Percentiles rank a stretch among this genome's conserved stretches.
phyloP scores from a whole-genome alignment of 1,139 yeast genomes.

The Yamadazyma dendronema region DNA sequence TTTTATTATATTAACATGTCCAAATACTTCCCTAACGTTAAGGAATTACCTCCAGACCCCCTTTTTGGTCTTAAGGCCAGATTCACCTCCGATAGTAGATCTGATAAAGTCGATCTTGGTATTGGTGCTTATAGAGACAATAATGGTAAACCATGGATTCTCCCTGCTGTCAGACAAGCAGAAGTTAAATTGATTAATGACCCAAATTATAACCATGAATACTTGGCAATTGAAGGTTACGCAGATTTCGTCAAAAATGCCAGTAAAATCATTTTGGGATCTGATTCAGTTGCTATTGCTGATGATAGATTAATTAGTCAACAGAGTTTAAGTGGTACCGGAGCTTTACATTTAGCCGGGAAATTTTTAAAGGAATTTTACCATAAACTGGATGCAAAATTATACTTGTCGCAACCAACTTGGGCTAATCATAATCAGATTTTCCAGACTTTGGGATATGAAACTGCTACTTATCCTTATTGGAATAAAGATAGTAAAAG shows the following conservation, averaged over 20 bases:
- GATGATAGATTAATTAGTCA: constrained; percentile 65
- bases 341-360: constrained; percentile 89
- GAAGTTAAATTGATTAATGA: constrained; percentile 50
- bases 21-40: constrained; percentile 44
- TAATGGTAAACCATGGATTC: constrained; percentile 88
- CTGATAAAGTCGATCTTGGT: constrained; percentile 82
- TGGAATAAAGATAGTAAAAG: constrained; percentile 64
- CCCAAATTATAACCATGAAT: constrained; percentile 85
- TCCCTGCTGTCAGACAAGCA: constrained; percentile 79
- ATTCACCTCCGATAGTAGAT: constrained; percentile 60
- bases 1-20: constrained; percentile 24
- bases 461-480: constrained; percentile 71
- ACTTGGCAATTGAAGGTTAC: constrained; percentile 79
- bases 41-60: constrained; percentile 72
- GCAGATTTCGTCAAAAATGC: constrained; percentile 69
- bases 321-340: constrained; percentile 93
- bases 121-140: constrained; percentile 97
- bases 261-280: constrained; percentile 78
- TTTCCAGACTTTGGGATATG: constrained; percentile 64
- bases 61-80: constrained; percentile 82
- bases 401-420: constrained; percentile 86
- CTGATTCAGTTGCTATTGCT: constrained; percentile 51
- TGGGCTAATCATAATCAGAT: constrained; percentile 96
- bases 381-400: constrained; percentile 37
- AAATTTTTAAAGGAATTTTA: constrained; percentile 61